These are phyloP conservation scores for Metarhizium guizhouense DNA, from an alignment of 2,329 filamentous ascomycete genomes.

Conservation along the genomic window DNA sequence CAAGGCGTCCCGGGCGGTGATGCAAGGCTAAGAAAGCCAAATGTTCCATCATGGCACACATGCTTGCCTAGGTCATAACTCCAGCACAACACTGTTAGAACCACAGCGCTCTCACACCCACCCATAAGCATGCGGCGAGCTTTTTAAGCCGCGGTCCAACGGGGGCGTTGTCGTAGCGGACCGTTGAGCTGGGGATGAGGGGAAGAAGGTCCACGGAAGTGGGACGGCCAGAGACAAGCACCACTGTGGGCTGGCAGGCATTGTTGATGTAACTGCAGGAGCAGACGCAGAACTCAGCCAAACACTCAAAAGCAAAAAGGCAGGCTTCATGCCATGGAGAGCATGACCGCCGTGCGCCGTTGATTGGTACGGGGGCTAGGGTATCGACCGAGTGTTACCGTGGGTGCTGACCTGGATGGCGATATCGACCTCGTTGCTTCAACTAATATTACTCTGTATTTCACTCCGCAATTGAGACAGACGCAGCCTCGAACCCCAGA, in stretches of 20 bases:
- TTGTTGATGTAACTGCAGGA: background rate
- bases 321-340: too few relatives aligned
- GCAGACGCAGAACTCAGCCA: conserved; percentile 6
- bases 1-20: background rate
- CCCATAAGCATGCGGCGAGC: background rate
- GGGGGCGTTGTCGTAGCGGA: background rate
- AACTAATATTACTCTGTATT: background rate
- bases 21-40: background rate
- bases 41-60: background rate
- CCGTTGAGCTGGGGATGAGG: background rate
- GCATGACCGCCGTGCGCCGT: background rate
- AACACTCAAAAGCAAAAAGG: background rate
- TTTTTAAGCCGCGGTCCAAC: background rate
- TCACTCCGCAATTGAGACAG: background rate
- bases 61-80: background rate
- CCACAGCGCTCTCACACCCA: background rate
- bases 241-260: background rate
- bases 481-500: background rate
- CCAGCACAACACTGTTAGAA: background rate
- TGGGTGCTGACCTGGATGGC: background rate
- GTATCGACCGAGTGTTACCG: background rate
- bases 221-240: conserved; percentile 2
- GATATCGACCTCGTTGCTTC: background rate
- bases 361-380: background rate
- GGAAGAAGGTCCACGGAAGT: background rate